These are phyloP conservation scores for Alternaria arbusti DNA, from an alignment of 2,329 filamentous ascomycete genomes.

Conservation along the genomic window DNA sequence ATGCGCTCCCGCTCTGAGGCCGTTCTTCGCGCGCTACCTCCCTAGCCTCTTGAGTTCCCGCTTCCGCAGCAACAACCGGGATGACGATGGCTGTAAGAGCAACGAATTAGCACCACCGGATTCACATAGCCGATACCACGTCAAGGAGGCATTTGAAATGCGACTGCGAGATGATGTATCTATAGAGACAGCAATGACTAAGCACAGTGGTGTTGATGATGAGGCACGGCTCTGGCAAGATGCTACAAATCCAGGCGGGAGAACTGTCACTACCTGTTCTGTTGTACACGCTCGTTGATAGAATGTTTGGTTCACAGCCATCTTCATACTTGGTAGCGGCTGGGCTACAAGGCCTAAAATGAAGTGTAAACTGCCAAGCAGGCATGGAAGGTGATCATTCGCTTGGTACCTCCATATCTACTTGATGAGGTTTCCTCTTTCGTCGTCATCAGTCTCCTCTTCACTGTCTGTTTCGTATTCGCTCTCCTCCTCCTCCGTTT, in stretches of 20 bases:
- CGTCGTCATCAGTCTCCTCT: slow-evolving; percentile 17
- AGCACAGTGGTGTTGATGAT: not conserved
- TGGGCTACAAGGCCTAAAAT: not conserved
- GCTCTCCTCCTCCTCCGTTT: slow-evolving; percentile 61
- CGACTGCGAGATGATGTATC: not conserved
- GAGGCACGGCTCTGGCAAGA: not conserved
- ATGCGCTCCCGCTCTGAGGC: not conserved
- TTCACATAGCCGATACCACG: not conserved
- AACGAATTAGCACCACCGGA: not conserved
- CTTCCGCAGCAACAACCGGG: not conserved
- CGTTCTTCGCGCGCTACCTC: not conserved
- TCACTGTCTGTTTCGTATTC: slow-evolving; percentile 68
- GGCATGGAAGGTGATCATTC: not conserved
- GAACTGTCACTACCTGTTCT: not conserved
- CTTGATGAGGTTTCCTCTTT: slow-evolving; percentile 45
- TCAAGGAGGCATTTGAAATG: not conserved
- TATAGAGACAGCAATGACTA: not conserved
- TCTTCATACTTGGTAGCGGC: no score
- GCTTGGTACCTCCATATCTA: not conserved
- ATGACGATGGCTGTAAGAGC: not conserved
- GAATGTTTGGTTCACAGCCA: no score
- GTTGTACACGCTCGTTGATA: not conserved
- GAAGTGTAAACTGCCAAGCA: not conserved
- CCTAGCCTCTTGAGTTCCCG: not conserved
- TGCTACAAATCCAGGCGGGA: not conserved